Evolutionary conservation across 306 rosid genomes (phyloP), one percentile per base, ranked within the genome.

Genomic region (Pachyrhizus erosus): DNA sequence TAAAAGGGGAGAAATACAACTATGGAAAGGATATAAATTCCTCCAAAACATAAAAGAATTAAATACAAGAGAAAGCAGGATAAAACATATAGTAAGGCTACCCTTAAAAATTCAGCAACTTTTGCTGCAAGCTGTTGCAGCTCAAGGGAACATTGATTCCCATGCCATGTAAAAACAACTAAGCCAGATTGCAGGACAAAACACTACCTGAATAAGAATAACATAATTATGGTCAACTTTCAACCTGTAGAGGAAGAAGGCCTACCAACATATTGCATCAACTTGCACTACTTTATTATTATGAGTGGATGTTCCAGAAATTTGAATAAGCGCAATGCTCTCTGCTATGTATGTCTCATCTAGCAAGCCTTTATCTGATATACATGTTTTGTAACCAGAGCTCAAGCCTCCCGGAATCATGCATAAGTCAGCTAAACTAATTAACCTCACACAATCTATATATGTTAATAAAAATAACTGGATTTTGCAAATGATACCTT

Each of bases 121-220:
- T 89, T 96, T 73, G 97, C 92, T 33, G 92, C 97, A 70, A 92
- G 89, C 85, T 91, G 98, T 85, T 96, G 99, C 91, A 93, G 99
- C 79, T 96, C 99, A 78, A 86, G 71, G 37, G 97, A 85, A 80
- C 92, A 85, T 85, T 94, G 99, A 80, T 90, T 96, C 86, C 98
- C 99, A 78, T 92, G 97, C 99, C 99, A 96, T 51, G 88, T 82
- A 82, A 96, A 96, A 82, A 94, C 71, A 43, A 98, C 84, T 83
- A 97, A 91, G 73, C 98, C 97, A 78, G 99, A 93, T 90, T 96
- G 99, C 82, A 96, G 87, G 75, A 96, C 70, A 86, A 92, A 96
- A 79, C 97, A 94, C 89, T 66, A 88, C 97, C 99, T 96, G 88
- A 87, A 87, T 52, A 90, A 76, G 21, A 73, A 84, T 15, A 80